Evolutionary conservation across 257 asterid species (phyloP), one percentile per base, ranked within the genome.

Genomic region (Fraxinus quadrangulata): DNA sequence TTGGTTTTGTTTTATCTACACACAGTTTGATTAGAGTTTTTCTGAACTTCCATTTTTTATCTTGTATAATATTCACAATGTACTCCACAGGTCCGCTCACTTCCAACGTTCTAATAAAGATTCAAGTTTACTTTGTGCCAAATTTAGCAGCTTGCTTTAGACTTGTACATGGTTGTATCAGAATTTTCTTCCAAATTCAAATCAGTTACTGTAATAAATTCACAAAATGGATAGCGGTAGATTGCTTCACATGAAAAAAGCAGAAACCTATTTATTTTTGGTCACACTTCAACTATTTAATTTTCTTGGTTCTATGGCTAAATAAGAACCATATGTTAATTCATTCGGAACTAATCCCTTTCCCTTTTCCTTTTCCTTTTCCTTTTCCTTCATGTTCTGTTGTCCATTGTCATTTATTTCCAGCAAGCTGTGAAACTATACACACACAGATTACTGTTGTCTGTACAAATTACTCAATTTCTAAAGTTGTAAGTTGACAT

Each of bases 141-240:
- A 56, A 54, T 54, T 19, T 19, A 17, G 0, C 0, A 6, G 56
- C 56, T 54, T 5, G 65, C 65, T 54, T n/a, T 31, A 13, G 45
- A 31, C n/a, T 24, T 77, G 81, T 37, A 73, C 69, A 12, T 24
- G 54, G 24, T 36, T 30, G 8, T 33, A 65, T 71, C n/a, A 47
- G 19, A 78, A 42, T 8, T 67, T 31, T 51, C 42, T 37, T 19
- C 26, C 19, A 31, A 28, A 39, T 59, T 61, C 72, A 61, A 71
- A 28, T 17, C 12, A 56, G 30, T 63, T 70, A 23, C 28, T 1
- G 28, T 66, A 61, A 33, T 19, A 49, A n/a, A 4, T 14, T 23
- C 31, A 19, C 7, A 13, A 40, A 40, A 17, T 3, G 59, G n/a
- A 54, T 49, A 49, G 74, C 26, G 74, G 77, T 59, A 74, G 54